Evolutionary conservation across 768 basidiomycete genomes (phyloP), one percentile per base, ranked within the genome.

Genomic region (Leccinum disarticulatum): DNA sequence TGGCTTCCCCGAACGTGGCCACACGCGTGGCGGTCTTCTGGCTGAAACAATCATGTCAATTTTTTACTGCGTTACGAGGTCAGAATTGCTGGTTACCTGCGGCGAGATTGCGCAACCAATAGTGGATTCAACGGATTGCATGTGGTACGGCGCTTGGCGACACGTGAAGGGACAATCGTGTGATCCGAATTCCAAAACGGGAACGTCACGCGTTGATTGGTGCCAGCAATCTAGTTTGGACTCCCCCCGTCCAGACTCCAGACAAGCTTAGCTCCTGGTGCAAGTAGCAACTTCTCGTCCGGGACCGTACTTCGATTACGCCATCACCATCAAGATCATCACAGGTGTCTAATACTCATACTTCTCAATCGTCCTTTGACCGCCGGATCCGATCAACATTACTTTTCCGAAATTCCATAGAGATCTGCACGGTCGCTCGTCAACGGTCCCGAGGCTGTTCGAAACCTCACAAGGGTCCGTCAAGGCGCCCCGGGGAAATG

Each of bases 361-460:
- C 43, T 46, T 46, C 43, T 22, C 43, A 46, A 46, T 19, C 6
- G 19, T 13, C 43, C 41, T 46, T 46, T 46, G 17, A 19, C 30
- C 48, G 28, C 41, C 9, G 25, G 56, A 10, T 48, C 52, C 33
- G 54, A 63, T 55, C 50, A 33, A 48, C 38, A 48, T 47, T 10
- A 17, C 31, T 7, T 11, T 28, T 57, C n/a, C 35, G 33, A 35
- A 35, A 35, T 35, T 35, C 33, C 33, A 35, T 35, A 49, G 17
- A 22, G 8, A 41, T 48, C 30, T 22, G 27, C 38, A 30, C 19
- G 2, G 25, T 51, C 19, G 28, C 43, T 46, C 43, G n/a, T 46
- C 43, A 6, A 22, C 43, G 43, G 43, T 22, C 27, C 30, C 17
- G 30, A 61, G 22, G n/a, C 13, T 30, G 6, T 48, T 41, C 11